Evolutionary conservation across 352 stramenopile genomes (phyloP).

Genomic region (Phytophthora palmivora): DNA sequence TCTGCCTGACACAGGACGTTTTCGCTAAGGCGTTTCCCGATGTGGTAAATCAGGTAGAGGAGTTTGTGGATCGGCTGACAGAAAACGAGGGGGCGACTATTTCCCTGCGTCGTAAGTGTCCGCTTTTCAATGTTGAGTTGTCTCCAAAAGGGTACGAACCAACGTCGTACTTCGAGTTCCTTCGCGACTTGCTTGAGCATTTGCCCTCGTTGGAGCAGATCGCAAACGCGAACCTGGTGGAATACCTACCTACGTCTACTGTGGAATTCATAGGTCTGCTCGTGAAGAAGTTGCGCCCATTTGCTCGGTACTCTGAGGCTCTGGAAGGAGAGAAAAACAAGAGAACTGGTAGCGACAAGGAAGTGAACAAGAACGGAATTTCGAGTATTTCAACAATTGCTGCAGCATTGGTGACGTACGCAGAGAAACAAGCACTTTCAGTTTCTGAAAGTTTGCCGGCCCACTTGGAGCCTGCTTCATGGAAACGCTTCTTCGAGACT

Average conservation of each 20-base stretch:
- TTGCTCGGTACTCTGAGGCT: constrained; percentile 75
- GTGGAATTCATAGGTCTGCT: constrained; percentile 65
- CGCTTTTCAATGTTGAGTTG: constrained; percentile 49
- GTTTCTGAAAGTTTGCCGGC: constrained; percentile 35
- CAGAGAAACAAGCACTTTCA: constrained; percentile 62
- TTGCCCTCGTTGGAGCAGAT: constrained; percentile 61
- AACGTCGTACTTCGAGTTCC: constrained; percentile 69
- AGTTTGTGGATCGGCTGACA: constrained; percentile 55
- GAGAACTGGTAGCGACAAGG: constrained; percentile 78
- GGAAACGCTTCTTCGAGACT: constrained; percentile 71
- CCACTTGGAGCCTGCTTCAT: constrained; percentile 49
- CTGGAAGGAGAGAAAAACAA: constrained; percentile 79
- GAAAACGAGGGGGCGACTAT: constrained; percentile 43
- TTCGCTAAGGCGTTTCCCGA: constrained; percentile 64
- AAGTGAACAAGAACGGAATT: constrained; percentile 74
- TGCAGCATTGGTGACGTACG: constrained; percentile 68
- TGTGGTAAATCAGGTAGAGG: constrained; percentile 57
- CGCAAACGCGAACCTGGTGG: constrained; percentile 54
- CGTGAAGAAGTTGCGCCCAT: constrained; percentile 80
- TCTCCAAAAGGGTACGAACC: constrained; percentile 29
- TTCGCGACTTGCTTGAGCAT: constrained; percentile 58
- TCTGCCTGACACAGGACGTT: constrained; percentile 55
- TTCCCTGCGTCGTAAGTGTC: constrained; percentile 57
- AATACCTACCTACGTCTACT: constrained; percentile 44
- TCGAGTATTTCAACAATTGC: constrained; percentile 84